Percentiles rank a stretch among this genome's conserved stretches.
These are phyloP conservation scores for Apophysomyces elegans DNA, from an alignment of 371 early-diverging fungal genomes.

Conservation along the genomic window DNA sequence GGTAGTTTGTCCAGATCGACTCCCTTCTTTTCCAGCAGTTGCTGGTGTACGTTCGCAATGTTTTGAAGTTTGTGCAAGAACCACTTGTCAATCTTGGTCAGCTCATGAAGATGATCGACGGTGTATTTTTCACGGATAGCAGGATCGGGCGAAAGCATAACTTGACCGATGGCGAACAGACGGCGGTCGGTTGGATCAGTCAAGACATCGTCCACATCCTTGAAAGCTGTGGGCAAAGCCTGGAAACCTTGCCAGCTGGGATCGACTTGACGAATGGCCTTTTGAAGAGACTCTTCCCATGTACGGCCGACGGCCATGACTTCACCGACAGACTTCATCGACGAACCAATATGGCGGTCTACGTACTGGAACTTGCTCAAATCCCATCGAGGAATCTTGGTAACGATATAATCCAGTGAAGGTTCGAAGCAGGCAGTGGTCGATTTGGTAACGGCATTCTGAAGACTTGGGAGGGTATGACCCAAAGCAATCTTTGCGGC, in stretches of 20 bases:
- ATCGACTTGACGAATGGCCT: slow-evolving; percentile 83
- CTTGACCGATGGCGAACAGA: slow-evolving; percentile 88
- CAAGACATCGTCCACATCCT: slow-evolving; percentile 74
- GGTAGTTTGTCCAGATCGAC: slow-evolving; percentile 53
- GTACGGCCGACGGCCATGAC: slow-evolving; percentile 97
- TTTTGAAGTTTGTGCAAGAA: slow-evolving; percentile 92
- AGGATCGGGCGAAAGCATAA: slow-evolving; percentile 68
- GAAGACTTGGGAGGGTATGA: slow-evolving; percentile 80
- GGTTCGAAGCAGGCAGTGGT: slow-evolving; percentile 97
- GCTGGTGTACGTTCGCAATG: slow-evolving; percentile 70
- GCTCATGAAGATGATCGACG: slow-evolving; percentile 81
- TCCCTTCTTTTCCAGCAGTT: slow-evolving; percentile 46
- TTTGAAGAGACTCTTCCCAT: slow-evolving; percentile 93
- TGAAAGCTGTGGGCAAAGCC: slow-evolving; percentile 48
- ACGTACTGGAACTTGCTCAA: slow-evolving; percentile 91
- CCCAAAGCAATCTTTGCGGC: slow-evolving; percentile 94
- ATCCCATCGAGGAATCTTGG: slow-evolving; percentile 97
- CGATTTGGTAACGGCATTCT: slow-evolving; percentile 88
- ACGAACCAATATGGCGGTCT: slow-evolving; percentile 75
- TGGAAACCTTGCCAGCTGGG: slow-evolving; percentile 73
- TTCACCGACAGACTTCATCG: slow-evolving; percentile 96
- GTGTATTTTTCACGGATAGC: slow-evolving; percentile 70
- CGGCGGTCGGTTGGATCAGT: slow-evolving; percentile 87
- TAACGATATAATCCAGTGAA: slow-evolving; percentile 90
- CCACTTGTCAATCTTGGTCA: slow-evolving; percentile 96